Percentiles rank a stretch among this genome's conserved stretches.
Evolutionary conservation across 257 asterid genomes (phyloP).

Genomic region (Agastache rugosa): DNA sequence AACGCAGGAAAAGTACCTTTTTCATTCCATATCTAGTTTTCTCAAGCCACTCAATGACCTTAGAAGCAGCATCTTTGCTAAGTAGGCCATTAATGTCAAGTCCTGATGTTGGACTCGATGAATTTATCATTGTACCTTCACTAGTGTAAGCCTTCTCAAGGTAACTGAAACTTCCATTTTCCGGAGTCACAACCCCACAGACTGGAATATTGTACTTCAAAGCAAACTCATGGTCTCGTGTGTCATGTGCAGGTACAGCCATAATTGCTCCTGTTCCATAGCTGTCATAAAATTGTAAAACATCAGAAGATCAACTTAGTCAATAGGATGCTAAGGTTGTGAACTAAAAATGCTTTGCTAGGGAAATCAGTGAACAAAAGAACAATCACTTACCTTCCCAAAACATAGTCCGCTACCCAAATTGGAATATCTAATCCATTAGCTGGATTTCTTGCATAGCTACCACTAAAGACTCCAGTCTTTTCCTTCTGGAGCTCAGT

Average conservation of each 20-base stretch:
- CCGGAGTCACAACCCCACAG: conserved; percentile 77
- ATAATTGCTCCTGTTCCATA: conserved; percentile 99
- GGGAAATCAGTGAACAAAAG: conserved; percentile 26
- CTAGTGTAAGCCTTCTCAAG: conserved; percentile 70
- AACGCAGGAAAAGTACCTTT: conserved; percentile 56
- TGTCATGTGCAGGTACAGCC: conserved; percentile 99
- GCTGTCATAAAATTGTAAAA: conserved; percentile 54
- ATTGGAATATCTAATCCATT: conserved; percentile 82
- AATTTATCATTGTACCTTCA: conserved; percentile 84
- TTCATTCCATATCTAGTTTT: conserved; percentile 75
- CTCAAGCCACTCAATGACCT: conserved; percentile 87
- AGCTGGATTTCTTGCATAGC: conserved; percentile 92
- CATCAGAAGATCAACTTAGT: conserved; percentile 31
- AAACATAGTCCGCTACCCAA: conserved; percentile 98
- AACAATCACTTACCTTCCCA: conserved; percentile 70
- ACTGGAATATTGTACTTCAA: conserved; percentile 77
- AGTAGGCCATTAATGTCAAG: conserved; percentile 81
- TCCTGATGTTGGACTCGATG: conserved; percentile 72
- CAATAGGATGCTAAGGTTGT: conserved; percentile 3
- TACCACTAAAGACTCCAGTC: conserved; percentile 90
- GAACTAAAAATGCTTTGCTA: conserved; percentile 9
- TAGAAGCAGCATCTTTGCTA: conserved; percentile 76
- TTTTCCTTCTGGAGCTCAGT: conserved; percentile 98
- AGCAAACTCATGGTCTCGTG: conserved; percentile 95
- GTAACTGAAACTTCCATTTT: conserved; percentile 54